These are phyloP conservation scores for Hymenoscyphus fructigenus DNA, from an alignment of 2,329 filamentous ascomycete species.

Conservation along the genomic window DNA sequence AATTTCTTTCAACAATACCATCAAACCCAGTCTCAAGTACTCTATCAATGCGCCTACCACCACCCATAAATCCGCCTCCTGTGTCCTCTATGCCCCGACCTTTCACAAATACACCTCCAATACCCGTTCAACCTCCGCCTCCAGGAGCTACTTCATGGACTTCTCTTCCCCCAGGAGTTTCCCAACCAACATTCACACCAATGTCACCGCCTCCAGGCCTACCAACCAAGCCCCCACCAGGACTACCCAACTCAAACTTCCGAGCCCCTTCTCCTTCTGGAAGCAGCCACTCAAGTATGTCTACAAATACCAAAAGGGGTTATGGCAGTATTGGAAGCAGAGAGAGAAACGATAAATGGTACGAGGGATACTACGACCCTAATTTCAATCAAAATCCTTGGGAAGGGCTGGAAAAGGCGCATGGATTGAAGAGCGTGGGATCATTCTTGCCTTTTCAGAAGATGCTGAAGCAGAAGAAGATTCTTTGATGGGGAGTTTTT, in stretches of 20 bases:
- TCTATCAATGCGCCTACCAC: neutral
- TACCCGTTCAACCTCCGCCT: slow-evolving; percentile 21
- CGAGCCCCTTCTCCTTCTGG: neutral
- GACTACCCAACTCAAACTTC: neutral
- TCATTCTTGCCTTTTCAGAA: neutral
- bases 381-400: slow-evolving; percentile 73
- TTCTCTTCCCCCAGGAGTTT: neutral
- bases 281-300: neutral
- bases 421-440: slow-evolving; percentile 31
- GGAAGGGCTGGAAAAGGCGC: slow-evolving; percentile 53
- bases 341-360: slow-evolving; percentile 53
- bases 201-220: neutral
- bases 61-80: neutral
- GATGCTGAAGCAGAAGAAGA: neutral
- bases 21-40: neutral
- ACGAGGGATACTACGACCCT: slow-evolving; percentile 67
- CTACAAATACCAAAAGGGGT: neutral
- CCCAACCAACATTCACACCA: neutral
- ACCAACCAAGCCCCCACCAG: neutral
- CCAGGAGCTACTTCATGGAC: neutral
- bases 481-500: neutral
- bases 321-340: slow-evolving; percentile 28
- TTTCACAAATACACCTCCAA: neutral
- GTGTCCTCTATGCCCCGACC: too few species aligned
- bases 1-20: neutral